phyloP scores from a whole-genome alignment of 164 flowering plant species.

The Nymphaea colorata region DNA sequence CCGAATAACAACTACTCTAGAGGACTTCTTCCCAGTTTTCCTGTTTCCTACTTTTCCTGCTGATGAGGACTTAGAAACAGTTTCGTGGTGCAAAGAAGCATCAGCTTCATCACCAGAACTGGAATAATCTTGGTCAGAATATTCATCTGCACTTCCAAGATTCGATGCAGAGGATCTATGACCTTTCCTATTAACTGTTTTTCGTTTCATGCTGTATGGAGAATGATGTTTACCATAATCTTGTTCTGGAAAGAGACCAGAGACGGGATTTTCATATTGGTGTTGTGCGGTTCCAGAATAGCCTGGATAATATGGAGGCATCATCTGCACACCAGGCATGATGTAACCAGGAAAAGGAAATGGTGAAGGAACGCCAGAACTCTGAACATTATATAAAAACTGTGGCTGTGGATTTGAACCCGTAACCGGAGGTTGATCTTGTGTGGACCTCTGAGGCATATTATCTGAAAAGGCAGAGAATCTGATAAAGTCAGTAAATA shows the following conservation, averaged over 20 bases:
- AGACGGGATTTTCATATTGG: not conserved
- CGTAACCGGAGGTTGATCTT: not conserved
- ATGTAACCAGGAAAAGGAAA: constrained; percentile 56
- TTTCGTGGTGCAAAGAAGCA: constrained; percentile 15
- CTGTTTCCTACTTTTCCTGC: constrained; percentile 25
- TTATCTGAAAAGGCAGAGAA: too few relatives aligned
- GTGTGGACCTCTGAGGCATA: too few relatives aligned
- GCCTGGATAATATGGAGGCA: constrained; percentile 46
- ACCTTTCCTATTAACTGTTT: constrained; percentile 19
- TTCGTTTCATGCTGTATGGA: constrained; percentile 32
- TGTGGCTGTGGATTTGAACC: constrained; percentile 32
- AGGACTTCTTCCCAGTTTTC: constrained; percentile 44
- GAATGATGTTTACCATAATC: constrained; percentile 23
- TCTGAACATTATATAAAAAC: constrained; percentile 55
- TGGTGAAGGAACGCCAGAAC: constrained; percentile 30
- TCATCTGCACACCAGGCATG: constrained; percentile 47
- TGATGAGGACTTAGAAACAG: constrained; percentile 16
- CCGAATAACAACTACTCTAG: constrained; percentile 76
- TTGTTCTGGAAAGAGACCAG: constrained; percentile 17
- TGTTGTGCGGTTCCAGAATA: constrained; percentile 19
- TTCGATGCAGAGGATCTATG: constrained; percentile 20
- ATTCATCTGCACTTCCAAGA: constrained; percentile 24
- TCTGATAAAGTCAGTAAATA: too few relatives aligned
- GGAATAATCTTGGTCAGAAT: constrained; percentile 28
- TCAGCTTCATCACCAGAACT: constrained; percentile 38